Percentiles rank a stretch among this genome's conserved stretches.
phyloP scores from a whole-genome alignment of 192 early-diverging fungal species.

The Coemansia sp. region DNA sequence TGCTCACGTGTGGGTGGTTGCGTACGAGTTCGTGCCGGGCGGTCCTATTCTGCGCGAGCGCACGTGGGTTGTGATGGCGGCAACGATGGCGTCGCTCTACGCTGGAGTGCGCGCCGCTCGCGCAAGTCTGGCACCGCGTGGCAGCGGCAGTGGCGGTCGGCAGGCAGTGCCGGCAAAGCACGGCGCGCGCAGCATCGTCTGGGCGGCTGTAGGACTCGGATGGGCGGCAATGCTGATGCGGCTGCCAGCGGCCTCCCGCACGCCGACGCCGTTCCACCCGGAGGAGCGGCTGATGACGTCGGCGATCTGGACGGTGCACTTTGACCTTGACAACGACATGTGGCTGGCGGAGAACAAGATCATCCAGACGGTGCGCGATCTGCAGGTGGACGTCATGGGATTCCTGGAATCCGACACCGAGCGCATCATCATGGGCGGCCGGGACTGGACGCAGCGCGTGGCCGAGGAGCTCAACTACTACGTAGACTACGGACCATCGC shows the following conservation, averaged over 20 bases:
- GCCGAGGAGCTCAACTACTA: constrained; percentile 76
- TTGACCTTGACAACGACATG: constrained; percentile 85
- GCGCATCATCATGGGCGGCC: constrained; percentile 84
- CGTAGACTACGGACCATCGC: constrained; percentile 81
- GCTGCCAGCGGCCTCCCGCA: constrained; percentile 48
- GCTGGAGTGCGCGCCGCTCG: constrained; percentile 60
- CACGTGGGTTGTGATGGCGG: constrained; percentile 67
- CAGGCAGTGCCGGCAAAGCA: constrained; percentile 2
- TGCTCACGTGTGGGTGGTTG: constrained; percentile 78
- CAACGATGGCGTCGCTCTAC: constrained; percentile 60
- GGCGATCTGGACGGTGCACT: constrained; percentile 87
- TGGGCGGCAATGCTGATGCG: constrained; percentile 54
- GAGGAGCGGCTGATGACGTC: constrained; percentile 71
- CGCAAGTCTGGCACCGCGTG: constrained; percentile 16
- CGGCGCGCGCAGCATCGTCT: constrained; percentile 18
- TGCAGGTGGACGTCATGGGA: constrained; percentile 79
- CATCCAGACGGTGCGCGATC: constrained; percentile 71
- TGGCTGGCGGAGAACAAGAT: constrained; percentile 76
- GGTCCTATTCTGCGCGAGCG: constrained; percentile 72
- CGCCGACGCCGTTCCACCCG: constrained; percentile 62
- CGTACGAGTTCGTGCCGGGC: constrained; percentile 82
- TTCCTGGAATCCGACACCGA: constrained; percentile 77
- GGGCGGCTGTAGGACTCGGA: constrained; percentile 20
- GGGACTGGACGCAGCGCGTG: constrained; percentile 78
- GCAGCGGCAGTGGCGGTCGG: neutral